Conservation (phyloP, 176 grass and related monocot species). For the Avena insularis region DNA sequence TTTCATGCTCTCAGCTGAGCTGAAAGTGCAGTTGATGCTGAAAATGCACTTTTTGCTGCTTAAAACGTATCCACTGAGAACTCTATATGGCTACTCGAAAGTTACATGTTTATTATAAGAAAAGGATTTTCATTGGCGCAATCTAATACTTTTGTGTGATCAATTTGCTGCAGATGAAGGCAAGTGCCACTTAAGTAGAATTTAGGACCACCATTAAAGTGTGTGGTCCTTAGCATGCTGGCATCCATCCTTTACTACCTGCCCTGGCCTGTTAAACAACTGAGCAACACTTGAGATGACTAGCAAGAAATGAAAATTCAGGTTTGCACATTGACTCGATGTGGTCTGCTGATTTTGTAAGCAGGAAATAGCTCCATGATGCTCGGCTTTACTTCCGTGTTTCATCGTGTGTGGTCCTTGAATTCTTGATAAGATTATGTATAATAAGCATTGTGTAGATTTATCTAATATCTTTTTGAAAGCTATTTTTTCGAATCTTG, state of each 20-base stretch:
- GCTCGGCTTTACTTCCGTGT: slow-evolving; percentile 40
- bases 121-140: slow-evolving; percentile 24
- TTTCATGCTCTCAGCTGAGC: background rate
- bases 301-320: slow-evolving; percentile 42
- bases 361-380: slow-evolving; percentile 47
- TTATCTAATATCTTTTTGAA: slow-evolving; percentile 36
- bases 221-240: slow-evolving; percentile 44
- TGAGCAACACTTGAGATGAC: slow-evolving; percentile 45
- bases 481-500: slow-evolving; percentile 35
- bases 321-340: slow-evolving; percentile 50
- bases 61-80: slow-evolving; percentile 34
- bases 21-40: slow-evolving; percentile 22
- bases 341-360: slow-evolving; percentile 36
- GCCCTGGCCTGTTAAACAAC: slow-evolving; percentile 30
- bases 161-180: slow-evolving; percentile 42
- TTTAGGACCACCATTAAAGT: slow-evolving; percentile 49
- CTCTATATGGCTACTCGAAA: slow-evolving; percentile 28
- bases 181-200: slow-evolving; percentile 34
- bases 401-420: slow-evolving; percentile 36
- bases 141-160: slow-evolving; percentile 35
- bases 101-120: slow-evolving; percentile 1
- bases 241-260: slow-evolving; percentile 19
- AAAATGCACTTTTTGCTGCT: slow-evolving; percentile 24
- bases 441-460: slow-evolving; percentile 27
- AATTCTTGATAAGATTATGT: slow-evolving; percentile 42